These are phyloP conservation scores for Claviceps spartinae DNA, from an alignment of 2,329 filamentous ascomycete species.

Conservation along the genomic window DNA sequence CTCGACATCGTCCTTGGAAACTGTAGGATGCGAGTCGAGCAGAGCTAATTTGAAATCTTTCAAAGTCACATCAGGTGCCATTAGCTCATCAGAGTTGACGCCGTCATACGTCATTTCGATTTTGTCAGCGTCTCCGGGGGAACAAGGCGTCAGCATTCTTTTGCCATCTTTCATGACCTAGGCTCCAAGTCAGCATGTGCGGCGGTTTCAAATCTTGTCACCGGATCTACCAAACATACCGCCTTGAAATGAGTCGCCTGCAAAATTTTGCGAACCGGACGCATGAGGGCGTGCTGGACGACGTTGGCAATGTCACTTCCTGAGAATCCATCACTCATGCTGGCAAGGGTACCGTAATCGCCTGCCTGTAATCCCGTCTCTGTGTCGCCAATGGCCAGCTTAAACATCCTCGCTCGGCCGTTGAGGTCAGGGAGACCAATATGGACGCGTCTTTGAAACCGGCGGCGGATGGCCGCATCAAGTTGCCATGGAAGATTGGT, in stretches of 20 bases:
- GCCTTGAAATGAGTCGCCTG: constrained; percentile 96
- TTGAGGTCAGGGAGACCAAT: constrained; percentile 82
- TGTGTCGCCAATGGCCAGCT: constrained; percentile 83
- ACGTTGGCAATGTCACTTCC: constrained; percentile 93
- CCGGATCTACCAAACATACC: constrained; percentile 32
- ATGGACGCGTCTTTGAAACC: constrained; percentile 92
- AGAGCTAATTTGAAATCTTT: constrained; percentile 94
- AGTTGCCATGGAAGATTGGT: constrained; percentile 99
- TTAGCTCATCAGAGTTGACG: constrained; percentile 67
- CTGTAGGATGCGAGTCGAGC: constrained; percentile 76
- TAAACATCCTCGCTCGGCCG: constrained; percentile 88
- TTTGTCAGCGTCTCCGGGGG: constrained; percentile 73
- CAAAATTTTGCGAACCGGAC: constrained; percentile 90
- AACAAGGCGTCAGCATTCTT: constrained; percentile 74
- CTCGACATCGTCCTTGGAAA: constrained; percentile 72
- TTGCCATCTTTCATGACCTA: constrained; percentile 58
- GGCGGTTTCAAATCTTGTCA: background rate
- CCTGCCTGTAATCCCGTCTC: constrained; percentile 67
- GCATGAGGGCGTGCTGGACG: constrained; percentile 94
- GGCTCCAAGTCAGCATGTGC: constrained; percentile 8
- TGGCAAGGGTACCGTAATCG: constrained; percentile 69
- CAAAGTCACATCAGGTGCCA: constrained; percentile 73
- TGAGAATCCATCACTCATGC: constrained; percentile 83
- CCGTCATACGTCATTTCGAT: constrained; percentile 91
- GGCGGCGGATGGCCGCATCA: constrained; percentile 85